These are phyloP conservation scores for Piper betle DNA, from an alignment of 164 flowering plant species.

Conservation along the genomic window DNA sequence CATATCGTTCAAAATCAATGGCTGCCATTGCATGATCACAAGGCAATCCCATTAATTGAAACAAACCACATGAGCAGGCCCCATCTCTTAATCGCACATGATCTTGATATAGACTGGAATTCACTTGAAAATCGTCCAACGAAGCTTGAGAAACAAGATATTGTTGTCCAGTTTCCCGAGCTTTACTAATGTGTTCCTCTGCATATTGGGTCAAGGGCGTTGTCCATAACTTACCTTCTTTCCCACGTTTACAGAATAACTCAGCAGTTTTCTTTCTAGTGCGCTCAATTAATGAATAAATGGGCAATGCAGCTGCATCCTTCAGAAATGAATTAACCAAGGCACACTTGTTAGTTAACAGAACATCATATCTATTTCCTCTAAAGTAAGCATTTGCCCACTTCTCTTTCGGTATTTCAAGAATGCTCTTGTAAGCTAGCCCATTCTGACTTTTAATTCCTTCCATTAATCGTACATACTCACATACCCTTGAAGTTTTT, in stretches of 20 bases:
- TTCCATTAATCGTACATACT: background rate
- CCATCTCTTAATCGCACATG: conserved; percentile 27
- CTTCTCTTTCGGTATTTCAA: conserved; percentile 7
- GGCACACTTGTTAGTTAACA: conserved; percentile 58
- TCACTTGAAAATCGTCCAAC: conserved; percentile 21
- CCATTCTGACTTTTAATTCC: background rate
- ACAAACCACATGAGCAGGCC: conserved; percentile 36
- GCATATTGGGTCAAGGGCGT: conserved; percentile 33
- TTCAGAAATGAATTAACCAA: conserved; percentile 29
- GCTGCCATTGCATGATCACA: conserved; percentile 58
- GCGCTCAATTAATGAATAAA: conserved; percentile 57
- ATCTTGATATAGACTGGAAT: conserved; percentile 27
- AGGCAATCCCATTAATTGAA: conserved; percentile 44
- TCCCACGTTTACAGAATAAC: conserved; percentile 34
- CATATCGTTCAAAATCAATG: conserved; percentile 21
- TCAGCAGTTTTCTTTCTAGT: conserved; percentile 64
- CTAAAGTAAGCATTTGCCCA: conserved; percentile 73
- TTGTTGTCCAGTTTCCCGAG: conserved; percentile 10
- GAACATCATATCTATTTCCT: conserved; percentile 62
- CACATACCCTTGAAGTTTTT: background rate
- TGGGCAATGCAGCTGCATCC: conserved; percentile 70
- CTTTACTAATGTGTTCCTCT: conserved; percentile 31
- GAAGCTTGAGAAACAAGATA: conserved; percentile 2
- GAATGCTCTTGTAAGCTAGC: background rate
- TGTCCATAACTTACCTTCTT: conserved; percentile 39